Evolutionary conservation across 2,329 filamentous ascomycete species (phyloP).

Genomic region (Graphium sp.): DNA sequence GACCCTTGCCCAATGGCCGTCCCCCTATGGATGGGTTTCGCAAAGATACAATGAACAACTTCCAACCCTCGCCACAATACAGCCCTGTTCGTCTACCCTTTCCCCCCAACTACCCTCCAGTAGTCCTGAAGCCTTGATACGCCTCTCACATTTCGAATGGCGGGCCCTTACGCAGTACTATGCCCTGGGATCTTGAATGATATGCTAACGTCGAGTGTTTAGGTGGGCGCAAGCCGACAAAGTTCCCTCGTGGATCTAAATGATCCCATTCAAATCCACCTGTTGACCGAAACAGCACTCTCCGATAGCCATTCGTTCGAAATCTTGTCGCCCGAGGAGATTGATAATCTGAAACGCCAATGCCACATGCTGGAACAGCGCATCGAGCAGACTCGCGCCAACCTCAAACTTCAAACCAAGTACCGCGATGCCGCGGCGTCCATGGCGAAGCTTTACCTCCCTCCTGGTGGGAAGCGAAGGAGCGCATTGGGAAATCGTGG

Average conservation of each 20-base stretch:
- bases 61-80: too few relatives aligned
- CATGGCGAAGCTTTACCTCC: constrained; percentile 63
- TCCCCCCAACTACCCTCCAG: too few relatives aligned
- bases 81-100: too few relatives aligned
- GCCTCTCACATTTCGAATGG: too few relatives aligned
- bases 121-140: too few relatives aligned
- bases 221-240: too few relatives aligned
- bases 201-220: too few relatives aligned
- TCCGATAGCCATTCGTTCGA: constrained; percentile 74
- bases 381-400: constrained; percentile 68
- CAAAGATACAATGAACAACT: too few relatives aligned
- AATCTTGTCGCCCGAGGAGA: constrained; percentile 78
- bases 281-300: constrained; percentile 86
- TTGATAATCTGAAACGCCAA: constrained; percentile 84
- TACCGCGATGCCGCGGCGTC: constrained; percentile 86
- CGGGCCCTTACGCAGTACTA: too few relatives aligned
- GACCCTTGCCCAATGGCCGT: too few relatives aligned
- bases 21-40: too few relatives aligned
- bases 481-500: constrained; percentile 32
- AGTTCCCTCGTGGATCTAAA: constrained; percentile 45
- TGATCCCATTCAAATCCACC: constrained; percentile 69
- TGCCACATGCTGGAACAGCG: constrained; percentile 52
- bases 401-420: constrained; percentile 79
- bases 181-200: too few relatives aligned
- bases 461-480: constrained; percentile 29